A percentile compares a stretch with the other conserved stretches of the same genome.
Conservation (phyloP, 306 rosid genomes). For the Dicorynia guianensis region DNA sequence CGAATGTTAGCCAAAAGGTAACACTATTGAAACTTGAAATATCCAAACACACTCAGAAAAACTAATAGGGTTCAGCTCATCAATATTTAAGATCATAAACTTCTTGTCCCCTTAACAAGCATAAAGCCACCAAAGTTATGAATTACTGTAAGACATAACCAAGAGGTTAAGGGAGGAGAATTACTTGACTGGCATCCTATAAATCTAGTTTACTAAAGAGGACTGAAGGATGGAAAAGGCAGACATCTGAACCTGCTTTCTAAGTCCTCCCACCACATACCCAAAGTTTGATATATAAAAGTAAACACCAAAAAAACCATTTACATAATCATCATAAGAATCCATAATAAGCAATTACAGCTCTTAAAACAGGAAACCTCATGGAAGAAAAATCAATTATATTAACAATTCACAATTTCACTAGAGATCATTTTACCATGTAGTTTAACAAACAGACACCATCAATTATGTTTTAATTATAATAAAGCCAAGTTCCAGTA, state of each 20-base stretch:
- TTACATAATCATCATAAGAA: not conserved
- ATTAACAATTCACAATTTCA: not conserved
- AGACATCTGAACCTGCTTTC: not conserved
- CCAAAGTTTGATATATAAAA: not conserved
- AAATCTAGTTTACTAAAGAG: not conserved
- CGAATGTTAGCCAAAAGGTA: constrained; percentile 27
- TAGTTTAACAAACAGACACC: constrained; percentile 11
- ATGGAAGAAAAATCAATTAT: no score
- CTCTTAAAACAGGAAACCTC: not conserved
- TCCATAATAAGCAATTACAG: not conserved
- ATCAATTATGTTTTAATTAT: not conserved
- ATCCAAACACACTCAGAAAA: constrained; percentile 30
- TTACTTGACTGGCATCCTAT: not conserved
- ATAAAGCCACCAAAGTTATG: constrained; percentile 1
- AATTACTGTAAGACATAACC: constrained; percentile 1
- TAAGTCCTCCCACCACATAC: not conserved
- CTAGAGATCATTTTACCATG: not conserved
- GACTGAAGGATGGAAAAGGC: not conserved
- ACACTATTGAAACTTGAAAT: constrained; percentile 4
- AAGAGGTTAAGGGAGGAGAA: constrained; percentile 10
- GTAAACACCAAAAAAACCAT: not conserved
- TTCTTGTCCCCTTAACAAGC: not conserved
- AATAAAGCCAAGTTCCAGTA: not conserved
- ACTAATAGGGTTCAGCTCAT: constrained; percentile 6
- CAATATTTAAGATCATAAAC: not conserved